Evolutionary conservation across 768 basidiomycete genomes (phyloP).

Genomic region (Chalciporus sphaerocephalus): DNA sequence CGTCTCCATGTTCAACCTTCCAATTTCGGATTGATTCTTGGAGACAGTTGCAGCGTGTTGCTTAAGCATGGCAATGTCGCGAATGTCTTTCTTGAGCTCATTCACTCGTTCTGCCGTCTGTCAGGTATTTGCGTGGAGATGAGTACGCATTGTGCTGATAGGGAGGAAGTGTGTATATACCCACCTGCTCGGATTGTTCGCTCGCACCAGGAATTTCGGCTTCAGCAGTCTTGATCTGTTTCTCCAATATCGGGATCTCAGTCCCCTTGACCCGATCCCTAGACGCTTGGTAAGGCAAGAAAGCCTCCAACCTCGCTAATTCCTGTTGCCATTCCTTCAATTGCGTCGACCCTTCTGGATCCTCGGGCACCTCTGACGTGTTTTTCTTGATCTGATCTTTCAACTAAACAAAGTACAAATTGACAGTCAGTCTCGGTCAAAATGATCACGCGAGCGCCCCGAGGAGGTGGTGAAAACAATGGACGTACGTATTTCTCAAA

Average conservation of each 20-base stretch:
- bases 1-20: conserved; percentile 59
- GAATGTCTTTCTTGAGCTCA: conserved; percentile 52
- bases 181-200: conserved; percentile 58
- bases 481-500: conserved; percentile 69
- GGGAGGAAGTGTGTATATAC: conserved; percentile 2
- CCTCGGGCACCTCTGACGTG: conserved; percentile 40
- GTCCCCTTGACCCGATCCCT: conserved; percentile 49
- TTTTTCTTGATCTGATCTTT: conserved; percentile 56
- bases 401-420: conserved; percentile 42
- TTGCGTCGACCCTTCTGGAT: conserved; percentile 28
- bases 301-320: conserved; percentile 49
- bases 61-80: conserved; percentile 56
- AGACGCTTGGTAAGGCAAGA: conserved; percentile 54
- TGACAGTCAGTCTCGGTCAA: no score
- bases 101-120: conserved; percentile 54
- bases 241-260: conserved; percentile 67
- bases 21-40: conserved; percentile 56
- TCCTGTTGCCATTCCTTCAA: conserved; percentile 58
- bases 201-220: conserved; percentile 49
- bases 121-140: neutral
- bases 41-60: conserved; percentile 56
- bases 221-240: conserved; percentile 56
- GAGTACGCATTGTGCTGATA: no score
- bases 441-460: neutral
- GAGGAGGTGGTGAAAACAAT: neutral